Conservation (phyloP, 2,329 filamentous ascomycete genomes). For the Paramyrothecium sp. region DNA sequence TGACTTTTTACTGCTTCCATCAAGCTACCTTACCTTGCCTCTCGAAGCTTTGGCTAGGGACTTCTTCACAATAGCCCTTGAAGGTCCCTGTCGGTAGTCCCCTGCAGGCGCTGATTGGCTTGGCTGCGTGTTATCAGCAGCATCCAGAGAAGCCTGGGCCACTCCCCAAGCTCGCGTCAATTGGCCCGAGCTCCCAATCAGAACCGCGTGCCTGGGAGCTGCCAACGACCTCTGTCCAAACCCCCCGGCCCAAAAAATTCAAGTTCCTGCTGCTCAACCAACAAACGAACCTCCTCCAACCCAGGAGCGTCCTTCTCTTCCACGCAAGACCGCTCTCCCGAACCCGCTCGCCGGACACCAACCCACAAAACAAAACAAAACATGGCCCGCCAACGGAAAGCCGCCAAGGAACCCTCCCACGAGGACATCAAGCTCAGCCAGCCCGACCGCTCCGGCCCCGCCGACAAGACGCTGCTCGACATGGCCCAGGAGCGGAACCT, state of each 20-base stretch:
- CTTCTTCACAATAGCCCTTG: no score
- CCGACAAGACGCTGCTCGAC: slow-evolving; percentile 69
- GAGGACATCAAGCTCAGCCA: slow-evolving; percentile 60
- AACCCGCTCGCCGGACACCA: background rate
- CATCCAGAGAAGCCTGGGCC: no score
- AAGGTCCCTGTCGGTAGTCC: no score
- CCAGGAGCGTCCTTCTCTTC: no score
- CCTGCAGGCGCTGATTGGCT: no score
- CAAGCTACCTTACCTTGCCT: no score
- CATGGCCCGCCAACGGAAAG: slow-evolving; percentile 51
- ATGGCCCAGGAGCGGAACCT: slow-evolving; percentile 65
- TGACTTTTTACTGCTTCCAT: no score
- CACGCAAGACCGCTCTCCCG: slow-evolving; percentile 3
- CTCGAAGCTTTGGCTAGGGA: no score
- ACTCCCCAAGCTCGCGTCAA: background rate
- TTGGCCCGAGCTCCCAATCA: background rate
- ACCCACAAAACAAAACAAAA: background rate
- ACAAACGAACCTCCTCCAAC: background rate
- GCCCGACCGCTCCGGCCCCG: slow-evolving; percentile 64
- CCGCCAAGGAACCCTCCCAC: slow-evolving; percentile 45
- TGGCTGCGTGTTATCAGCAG: no score
- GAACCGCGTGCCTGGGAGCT: background rate
- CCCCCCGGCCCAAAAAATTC: background rate
- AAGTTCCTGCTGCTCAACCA: no score
- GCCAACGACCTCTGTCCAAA: background rate